Conservation (phyloP, 2,329 filamentous ascomycete genomes). For the Xylaria sp. region DNA sequence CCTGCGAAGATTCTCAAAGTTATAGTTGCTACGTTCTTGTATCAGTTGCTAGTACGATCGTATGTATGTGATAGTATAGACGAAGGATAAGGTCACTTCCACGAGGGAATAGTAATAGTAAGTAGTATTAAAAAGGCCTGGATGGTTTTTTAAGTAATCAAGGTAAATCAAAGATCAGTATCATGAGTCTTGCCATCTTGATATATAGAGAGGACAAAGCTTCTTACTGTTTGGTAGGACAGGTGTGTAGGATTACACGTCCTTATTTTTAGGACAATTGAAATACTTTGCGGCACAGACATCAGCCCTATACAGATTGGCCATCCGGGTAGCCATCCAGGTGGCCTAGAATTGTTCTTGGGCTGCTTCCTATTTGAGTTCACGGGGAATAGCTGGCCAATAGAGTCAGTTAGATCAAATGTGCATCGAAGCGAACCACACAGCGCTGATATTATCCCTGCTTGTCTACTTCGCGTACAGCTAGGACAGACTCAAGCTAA, state of each 20-base stretch:
- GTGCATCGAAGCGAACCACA: constrained; percentile 25
- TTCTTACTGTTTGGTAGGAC: background rate
- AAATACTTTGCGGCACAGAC: constrained; percentile 12
- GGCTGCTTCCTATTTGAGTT: constrained; percentile 25
- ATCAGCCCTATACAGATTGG: constrained; percentile 14
- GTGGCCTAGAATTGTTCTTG: constrained; percentile 22
- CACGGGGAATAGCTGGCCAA: constrained; percentile 8
- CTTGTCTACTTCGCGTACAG: background rate
- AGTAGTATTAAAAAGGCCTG: background rate
- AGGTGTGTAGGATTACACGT: background rate
- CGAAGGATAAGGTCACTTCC: background rate
- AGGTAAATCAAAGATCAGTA: background rate
- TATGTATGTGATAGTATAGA: background rate
- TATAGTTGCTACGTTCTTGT: background rate
- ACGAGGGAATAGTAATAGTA: background rate
- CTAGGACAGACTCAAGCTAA: background rate
- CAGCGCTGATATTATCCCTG: background rate
- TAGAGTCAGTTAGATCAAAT: constrained; percentile 8
- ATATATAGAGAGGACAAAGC: background rate
- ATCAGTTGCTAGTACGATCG: background rate
- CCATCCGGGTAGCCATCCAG: constrained; percentile 23
- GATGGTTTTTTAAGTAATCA: background rate
- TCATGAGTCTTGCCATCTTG: constrained; percentile 1
- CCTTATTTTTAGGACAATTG: constrained; percentile 30
- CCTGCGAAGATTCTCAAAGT: background rate